These are phyloP conservation scores for Exophiala sp. DNA, from an alignment of 2,329 filamentous ascomycete species.

Conservation along the genomic window DNA sequence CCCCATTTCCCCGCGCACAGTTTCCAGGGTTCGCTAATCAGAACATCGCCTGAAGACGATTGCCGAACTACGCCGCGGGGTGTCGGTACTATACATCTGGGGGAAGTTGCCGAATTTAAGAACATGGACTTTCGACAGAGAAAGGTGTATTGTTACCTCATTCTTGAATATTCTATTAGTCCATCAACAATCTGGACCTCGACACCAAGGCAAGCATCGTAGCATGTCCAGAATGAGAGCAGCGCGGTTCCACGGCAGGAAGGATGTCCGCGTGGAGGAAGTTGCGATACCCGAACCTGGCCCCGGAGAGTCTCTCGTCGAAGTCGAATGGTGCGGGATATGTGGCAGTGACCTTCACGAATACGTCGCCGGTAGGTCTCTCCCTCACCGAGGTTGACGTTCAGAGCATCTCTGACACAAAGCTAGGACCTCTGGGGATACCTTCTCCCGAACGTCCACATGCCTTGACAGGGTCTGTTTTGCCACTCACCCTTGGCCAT, in stretches of 20 bases:
- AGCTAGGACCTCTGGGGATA: slow-evolving; percentile 41
- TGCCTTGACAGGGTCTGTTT: slow-evolving; percentile 48
- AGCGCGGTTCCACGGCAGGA: slow-evolving; percentile 42
- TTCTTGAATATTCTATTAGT: background rate
- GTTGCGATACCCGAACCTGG: slow-evolving; percentile 38
- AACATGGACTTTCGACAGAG: too few species aligned
- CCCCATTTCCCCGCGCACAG: too few species aligned
- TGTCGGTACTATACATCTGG: too few species aligned
- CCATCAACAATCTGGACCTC: background rate
- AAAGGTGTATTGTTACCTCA: too few species aligned
- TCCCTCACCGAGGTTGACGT: slow-evolving; percentile 39
- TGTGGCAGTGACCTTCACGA: slow-evolving; percentile 40
- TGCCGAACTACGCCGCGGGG: too few species aligned
- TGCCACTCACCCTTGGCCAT: slow-evolving; percentile 52
- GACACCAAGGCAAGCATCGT: background rate
- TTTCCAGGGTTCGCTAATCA: too few species aligned
- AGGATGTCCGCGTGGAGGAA: slow-evolving; percentile 40
- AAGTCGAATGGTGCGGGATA: slow-evolving; percentile 27
- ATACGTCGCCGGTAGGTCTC: slow-evolving; percentile 42
- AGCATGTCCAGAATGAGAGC: slow-evolving; percentile 39
- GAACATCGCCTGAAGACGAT: too few species aligned
- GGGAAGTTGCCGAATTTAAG: too few species aligned
- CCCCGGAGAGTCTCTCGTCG: slow-evolving; percentile 38
- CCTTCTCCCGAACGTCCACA: slow-evolving; percentile 46
- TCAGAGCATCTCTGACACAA: background rate